These are phyloP conservation scores for Morella rubra DNA, from an alignment of 306 rosid species.

Conservation along the genomic window DNA sequence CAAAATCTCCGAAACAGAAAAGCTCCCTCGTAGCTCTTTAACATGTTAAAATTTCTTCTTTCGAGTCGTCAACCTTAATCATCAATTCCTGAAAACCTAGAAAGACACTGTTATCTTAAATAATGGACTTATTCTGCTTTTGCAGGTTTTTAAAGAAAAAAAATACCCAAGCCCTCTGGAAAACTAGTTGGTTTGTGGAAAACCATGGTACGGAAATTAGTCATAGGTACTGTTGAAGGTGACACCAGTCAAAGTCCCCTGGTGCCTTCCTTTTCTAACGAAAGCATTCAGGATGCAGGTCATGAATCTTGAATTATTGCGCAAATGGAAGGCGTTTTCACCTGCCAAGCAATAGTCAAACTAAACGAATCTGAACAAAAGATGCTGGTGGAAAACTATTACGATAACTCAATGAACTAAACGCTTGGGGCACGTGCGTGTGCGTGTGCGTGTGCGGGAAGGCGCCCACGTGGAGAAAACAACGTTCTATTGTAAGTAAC, in stretches of 20 bases:
- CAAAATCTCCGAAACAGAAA: background rate
- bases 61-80: background rate
- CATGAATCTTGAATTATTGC: background rate
- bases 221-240: background rate
- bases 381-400: too few species aligned
- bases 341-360: too few species aligned
- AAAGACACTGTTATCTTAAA: too few species aligned
- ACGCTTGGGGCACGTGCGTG: background rate
- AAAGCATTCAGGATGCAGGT: background rate
- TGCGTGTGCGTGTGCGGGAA: background rate
- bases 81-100: background rate
- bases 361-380: too few species aligned
- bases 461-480: background rate
- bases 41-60: background rate
- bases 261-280: background rate
- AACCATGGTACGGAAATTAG: background rate
- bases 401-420: too few species aligned
- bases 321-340: too few species aligned
- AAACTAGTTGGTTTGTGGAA: background rate
- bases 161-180: background rate
- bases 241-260: background rate
- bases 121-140: background rate
- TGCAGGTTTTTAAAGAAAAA: background rate
- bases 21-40: background rate
- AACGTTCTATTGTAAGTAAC: background rate